Percentiles rank a stretch among this genome's conserved stretches.
These are phyloP conservation scores for Rhodomyrtus psidioides DNA, from an alignment of 441 rosid species.

Conservation along the genomic window DNA sequence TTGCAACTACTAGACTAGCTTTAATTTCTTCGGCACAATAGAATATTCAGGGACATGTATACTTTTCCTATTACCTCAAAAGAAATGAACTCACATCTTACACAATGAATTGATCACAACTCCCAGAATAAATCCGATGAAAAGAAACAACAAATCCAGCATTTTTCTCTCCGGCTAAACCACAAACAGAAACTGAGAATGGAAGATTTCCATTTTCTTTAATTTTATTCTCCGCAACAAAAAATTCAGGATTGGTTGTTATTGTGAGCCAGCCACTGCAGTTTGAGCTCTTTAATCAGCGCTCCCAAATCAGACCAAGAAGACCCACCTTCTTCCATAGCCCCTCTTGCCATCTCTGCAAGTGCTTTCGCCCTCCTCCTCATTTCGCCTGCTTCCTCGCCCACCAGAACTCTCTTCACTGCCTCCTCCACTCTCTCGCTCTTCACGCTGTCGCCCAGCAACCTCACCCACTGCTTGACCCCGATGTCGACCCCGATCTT, in stretches of 20 bases:
- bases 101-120: background rate
- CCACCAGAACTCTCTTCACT: constrained; percentile 26
- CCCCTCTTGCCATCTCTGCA: constrained; percentile 31
- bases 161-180: background rate
- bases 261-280: background rate
- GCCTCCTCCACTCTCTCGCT: constrained; percentile 40
- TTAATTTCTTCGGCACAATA: background rate
- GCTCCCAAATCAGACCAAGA: constrained; percentile 30
- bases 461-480: constrained; percentile 13
- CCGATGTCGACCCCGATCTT: constrained; percentile 37
- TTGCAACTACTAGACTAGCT: background rate
- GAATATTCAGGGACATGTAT: background rate
- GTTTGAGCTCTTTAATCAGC: constrained; percentile 27
- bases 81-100: background rate
- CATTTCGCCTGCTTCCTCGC: constrained; percentile 42
- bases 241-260: background rate
- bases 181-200: background rate
- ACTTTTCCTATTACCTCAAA: background rate
- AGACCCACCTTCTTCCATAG: constrained; percentile 51
- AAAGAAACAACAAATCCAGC: background rate
- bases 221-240: background rate
- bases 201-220: background rate
- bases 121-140: background rate
- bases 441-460: constrained; percentile 17
- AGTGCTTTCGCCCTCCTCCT: constrained; percentile 17